phyloP scores from a whole-genome alignment of 331 rosid genomes.

The Malus hybrid region DNA sequence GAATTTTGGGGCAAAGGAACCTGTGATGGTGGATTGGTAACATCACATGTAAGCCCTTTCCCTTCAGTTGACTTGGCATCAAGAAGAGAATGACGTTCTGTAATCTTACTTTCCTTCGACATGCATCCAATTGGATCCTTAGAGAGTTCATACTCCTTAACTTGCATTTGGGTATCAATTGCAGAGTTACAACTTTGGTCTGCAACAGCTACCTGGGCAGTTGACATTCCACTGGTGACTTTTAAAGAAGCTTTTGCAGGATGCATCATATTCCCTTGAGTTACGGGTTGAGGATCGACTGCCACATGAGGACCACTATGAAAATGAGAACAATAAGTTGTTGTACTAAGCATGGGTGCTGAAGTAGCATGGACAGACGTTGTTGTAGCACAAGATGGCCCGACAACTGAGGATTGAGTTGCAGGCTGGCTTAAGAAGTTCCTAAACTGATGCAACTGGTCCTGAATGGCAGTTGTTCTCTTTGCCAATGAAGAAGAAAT shows the following conservation, averaged over 20 bases:
- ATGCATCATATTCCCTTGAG: conserved; percentile 24
- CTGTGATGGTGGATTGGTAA: conserved; percentile 31
- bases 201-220: conserved; percentile 30
- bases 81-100: conserved; percentile 22
- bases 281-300: conserved; percentile 30
- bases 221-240: conserved; percentile 27
- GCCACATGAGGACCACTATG: conserved; percentile 26
- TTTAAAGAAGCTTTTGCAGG: conserved; percentile 26
- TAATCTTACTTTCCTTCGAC: conserved; percentile 12
- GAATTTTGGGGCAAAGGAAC: conserved; percentile 32
- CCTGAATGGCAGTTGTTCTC: conserved; percentile 48
- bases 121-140: conserved; percentile 20
- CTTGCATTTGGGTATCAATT: conserved; percentile 16
- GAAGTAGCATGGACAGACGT: conserved; percentile 74
- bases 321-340: conserved; percentile 48
- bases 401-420: conserved; percentile 62
- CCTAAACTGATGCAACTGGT: conserved; percentile 61
- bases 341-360: conserved; percentile 68
- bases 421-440: conserved; percentile 64
- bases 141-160: conserved; percentile 18
- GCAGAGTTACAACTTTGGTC: conserved; percentile 23
- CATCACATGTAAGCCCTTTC: conserved; percentile 36
- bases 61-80: conserved; percentile 32
- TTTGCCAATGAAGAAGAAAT: conserved; percentile 44
- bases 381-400: conserved; percentile 73